Conservation (phyloP, 163 green algal species). For the Scenedesmus sp. region DNA sequence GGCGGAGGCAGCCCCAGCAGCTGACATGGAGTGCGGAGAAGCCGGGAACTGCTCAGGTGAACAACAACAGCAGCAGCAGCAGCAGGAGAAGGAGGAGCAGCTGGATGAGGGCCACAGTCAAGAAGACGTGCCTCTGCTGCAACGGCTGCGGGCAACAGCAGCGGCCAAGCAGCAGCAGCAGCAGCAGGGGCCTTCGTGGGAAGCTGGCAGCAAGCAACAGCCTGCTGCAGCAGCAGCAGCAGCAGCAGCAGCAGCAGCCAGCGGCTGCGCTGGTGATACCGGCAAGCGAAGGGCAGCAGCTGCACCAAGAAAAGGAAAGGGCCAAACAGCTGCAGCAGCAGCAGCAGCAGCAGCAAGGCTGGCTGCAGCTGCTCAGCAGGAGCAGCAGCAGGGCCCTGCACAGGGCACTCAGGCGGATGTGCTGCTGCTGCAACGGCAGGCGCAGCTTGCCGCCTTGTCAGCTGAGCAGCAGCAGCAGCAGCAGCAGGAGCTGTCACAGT, state of each 20-base stretch:
- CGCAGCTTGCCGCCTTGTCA: not conserved
- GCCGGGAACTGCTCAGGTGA: no score
- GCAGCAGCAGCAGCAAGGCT: conserved; percentile 19
- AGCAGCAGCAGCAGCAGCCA: not conserved
- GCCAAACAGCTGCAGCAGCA: conserved; percentile 11
- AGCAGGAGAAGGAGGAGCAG: not conserved
- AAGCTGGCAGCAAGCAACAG: not conserved
- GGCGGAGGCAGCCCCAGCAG: not conserved
- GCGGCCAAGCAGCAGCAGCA: not conserved
- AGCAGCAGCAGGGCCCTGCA: not conserved
- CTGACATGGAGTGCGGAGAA: no score
- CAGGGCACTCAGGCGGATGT: not conserved
- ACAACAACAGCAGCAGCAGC: conserved; percentile 7
- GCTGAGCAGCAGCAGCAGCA: not conserved
- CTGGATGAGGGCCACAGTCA: not conserved
- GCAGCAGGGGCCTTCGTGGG: not conserved
- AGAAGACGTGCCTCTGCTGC: not conserved
- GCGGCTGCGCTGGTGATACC: not conserved
- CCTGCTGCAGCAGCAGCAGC: not conserved
- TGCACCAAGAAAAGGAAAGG: not conserved
- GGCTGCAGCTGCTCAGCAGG: not conserved
- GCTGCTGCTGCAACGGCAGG: not conserved
- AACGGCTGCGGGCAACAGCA: not conserved
- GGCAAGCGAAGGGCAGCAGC: conserved; percentile 33
- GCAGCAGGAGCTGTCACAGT: not conserved